These are phyloP conservation scores for Pseudozyma sp. DNA, from an alignment of 1,284 basidiomycete species.

Conservation along the genomic window DNA sequence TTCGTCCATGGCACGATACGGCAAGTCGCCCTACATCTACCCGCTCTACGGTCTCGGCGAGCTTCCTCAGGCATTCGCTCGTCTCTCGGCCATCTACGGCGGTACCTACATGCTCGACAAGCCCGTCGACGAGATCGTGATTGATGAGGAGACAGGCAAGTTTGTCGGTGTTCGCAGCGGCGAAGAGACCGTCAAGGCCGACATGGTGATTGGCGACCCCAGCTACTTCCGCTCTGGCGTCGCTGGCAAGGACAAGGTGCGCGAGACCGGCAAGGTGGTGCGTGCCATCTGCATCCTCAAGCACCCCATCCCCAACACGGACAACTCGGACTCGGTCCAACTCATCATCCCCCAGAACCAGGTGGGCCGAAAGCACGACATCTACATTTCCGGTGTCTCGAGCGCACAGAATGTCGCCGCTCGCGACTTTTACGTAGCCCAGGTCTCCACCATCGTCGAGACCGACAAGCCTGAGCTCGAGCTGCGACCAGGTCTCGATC, in stretches of 20 bases:
- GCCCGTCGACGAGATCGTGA: constrained; percentile 89
- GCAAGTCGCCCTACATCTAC: constrained; percentile 99
- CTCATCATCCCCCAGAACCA: constrained; percentile 99
- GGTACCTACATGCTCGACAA: constrained; percentile 99
- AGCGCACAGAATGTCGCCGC: constrained; percentile 97
- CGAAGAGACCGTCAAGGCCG: constrained; percentile 93
- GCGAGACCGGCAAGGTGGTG: constrained; percentile 94
- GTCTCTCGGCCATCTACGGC: constrained; percentile 94
- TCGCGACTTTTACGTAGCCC: constrained; percentile 92
- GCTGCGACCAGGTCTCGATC: constrained; percentile 87
- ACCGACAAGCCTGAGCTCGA: constrained; percentile 92
- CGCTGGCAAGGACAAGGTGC: constrained; percentile 76
- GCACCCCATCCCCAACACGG: constrained; percentile 97
- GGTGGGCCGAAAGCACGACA: constrained; percentile 93
- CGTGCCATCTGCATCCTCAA: constrained; percentile 97
- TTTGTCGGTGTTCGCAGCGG: constrained; percentile 92
- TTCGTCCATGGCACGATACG: constrained; percentile 97
- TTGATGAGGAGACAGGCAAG: constrained; percentile 80
- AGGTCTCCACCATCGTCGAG: constrained; percentile 98
- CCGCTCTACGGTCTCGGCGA: constrained; percentile 98
- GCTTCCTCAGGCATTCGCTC: constrained; percentile 97
- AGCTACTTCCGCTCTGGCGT: constrained; percentile 86
- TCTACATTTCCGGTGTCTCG: constrained; percentile 98
- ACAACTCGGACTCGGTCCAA: constrained; percentile 88
- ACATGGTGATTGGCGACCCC: constrained; percentile 97